Evolutionary conservation across 257 asterid genomes (phyloP).

Genomic region (Nicotiana knightiana): DNA sequence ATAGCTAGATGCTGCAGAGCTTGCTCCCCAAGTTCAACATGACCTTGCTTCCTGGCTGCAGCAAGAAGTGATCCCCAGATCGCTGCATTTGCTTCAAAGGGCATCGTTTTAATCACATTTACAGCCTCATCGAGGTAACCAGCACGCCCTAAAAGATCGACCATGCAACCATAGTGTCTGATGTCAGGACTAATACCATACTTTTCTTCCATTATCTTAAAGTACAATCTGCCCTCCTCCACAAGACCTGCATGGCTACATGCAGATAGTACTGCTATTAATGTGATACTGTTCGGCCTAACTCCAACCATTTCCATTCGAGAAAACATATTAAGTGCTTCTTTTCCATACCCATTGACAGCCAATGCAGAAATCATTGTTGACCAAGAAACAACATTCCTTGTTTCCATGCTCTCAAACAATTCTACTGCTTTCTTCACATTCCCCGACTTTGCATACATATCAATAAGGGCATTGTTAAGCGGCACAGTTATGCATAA

Average conservation of each 20-base stretch:
- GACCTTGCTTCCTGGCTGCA: constrained; percentile 15
- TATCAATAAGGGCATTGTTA: constrained; percentile 16
- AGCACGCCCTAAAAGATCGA: constrained; percentile 17
- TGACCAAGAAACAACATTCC: constrained; percentile 13
- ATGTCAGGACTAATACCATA: constrained; percentile 14
- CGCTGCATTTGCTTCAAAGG: constrained; percentile 15
- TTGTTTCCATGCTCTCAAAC: constrained; percentile 8
- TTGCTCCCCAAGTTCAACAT: constrained; percentile 13
- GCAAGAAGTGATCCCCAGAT: constrained; percentile 22
- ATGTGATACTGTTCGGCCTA: constrained; percentile 14
- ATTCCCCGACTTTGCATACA: constrained; percentile 16
- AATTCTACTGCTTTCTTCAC: constrained; percentile 7
- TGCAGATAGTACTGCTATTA: constrained; percentile 10
- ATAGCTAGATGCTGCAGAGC: constrained; percentile 9
- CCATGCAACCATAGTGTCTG: constrained; percentile 18
- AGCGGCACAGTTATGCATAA: constrained; percentile 5
- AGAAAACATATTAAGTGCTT: constrained; percentile 11
- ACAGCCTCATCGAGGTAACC: constrained; percentile 12
- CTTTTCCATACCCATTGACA: constrained; percentile 10
- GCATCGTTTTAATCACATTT: constrained; percentile 4
- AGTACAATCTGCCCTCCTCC: constrained; percentile 9
- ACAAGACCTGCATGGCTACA: constrained; percentile 13
- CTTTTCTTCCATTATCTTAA: constrained; percentile 7
- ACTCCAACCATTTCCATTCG: constrained; percentile 10
- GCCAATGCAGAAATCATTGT: constrained; percentile 13